Evolutionary conservation across 305 asterid species (phyloP).

Genomic region (Euphrasia arctica): DNA sequence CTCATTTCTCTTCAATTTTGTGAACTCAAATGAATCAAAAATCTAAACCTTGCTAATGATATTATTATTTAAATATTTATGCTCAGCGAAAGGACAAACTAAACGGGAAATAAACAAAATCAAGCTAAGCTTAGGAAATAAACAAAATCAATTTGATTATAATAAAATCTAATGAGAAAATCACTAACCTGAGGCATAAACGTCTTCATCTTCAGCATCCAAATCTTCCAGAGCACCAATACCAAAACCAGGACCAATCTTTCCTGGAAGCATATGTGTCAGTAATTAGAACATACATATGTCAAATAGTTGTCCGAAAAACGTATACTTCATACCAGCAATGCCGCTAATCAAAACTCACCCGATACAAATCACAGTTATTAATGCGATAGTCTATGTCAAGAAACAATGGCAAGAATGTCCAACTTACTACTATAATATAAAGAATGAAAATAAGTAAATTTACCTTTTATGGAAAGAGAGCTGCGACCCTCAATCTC

Average conservation of each 20-base stretch:
- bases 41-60: slow-evolving; percentile 10
- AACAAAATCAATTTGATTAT: slow-evolving; percentile 16
- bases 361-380: neutral
- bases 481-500: slow-evolving; percentile 43
- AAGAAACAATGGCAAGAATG: slow-evolving; percentile 12
- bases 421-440: neutral
- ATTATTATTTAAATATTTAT: neutral
- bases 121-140: slow-evolving; percentile 14
- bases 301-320: too few species aligned
- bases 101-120: too few species aligned
- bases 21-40: slow-evolving; percentile 9
- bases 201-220: slow-evolving; percentile 94
- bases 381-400: neutral
- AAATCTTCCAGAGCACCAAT: slow-evolving; percentile 96
- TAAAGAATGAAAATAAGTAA: slow-evolving; percentile 10
- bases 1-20: slow-evolving; percentile 11
- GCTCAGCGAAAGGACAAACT: neutral
- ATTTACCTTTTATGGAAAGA: slow-evolving; percentile 52
- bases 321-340: too few species aligned
- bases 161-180: slow-evolving; percentile 22
- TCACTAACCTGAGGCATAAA: slow-evolving; percentile 68
- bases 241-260: slow-evolving; percentile 92
- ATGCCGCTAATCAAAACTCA: too few species aligned
- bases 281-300: slow-evolving; percentile 20
- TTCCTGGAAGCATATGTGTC: slow-evolving; percentile 47